These are phyloP conservation scores for Penicillium malachiteum DNA, from an alignment of 495 filamentous ascomycete genomes.

Conservation along the genomic window DNA sequence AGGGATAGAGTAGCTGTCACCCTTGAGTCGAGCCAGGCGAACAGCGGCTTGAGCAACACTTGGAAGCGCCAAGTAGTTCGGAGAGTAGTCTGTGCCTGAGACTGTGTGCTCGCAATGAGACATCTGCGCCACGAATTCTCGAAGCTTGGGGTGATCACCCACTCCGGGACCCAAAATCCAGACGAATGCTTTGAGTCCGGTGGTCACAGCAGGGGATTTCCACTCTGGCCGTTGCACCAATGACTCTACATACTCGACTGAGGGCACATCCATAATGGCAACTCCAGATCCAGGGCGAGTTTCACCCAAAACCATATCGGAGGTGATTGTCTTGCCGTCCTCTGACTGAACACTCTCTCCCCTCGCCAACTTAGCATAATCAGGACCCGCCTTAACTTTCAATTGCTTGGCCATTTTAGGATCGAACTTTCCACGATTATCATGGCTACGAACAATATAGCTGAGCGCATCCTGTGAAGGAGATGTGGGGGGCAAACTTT, in stretches of 20 bases:
- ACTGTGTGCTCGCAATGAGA: conserved; percentile 68
- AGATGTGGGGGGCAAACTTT: conserved; percentile 62
- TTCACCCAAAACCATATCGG: conserved; percentile 66
- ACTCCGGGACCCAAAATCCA: conserved; percentile 79
- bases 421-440: conserved; percentile 77
- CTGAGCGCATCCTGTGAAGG: conserved; percentile 68
- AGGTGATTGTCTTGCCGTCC: conserved; percentile 57
- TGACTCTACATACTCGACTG: conserved; percentile 60
- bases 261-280: conserved; percentile 77
- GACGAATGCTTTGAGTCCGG: conserved; percentile 64
- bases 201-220: conserved; percentile 61
- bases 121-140: conserved; percentile 64
- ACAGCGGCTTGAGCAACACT: conserved; percentile 61
- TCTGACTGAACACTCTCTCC: conserved; percentile 54
- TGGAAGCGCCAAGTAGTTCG: conserved; percentile 68
- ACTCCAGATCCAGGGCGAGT: conserved; percentile 60
- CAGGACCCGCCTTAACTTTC: conserved; percentile 51
- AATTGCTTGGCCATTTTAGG: conserved; percentile 57
- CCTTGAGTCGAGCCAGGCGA: conserved; percentile 68
- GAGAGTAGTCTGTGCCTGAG: conserved; percentile 65
- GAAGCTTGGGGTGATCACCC: conserved; percentile 57
- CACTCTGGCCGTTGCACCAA: conserved; percentile 74
- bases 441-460: conserved; percentile 77
- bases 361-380: conserved; percentile 54
- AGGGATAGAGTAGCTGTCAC: conserved; percentile 64